Conservation (phyloP, 352 stramenopile species). For the Globisporangium viniferum region DNA sequence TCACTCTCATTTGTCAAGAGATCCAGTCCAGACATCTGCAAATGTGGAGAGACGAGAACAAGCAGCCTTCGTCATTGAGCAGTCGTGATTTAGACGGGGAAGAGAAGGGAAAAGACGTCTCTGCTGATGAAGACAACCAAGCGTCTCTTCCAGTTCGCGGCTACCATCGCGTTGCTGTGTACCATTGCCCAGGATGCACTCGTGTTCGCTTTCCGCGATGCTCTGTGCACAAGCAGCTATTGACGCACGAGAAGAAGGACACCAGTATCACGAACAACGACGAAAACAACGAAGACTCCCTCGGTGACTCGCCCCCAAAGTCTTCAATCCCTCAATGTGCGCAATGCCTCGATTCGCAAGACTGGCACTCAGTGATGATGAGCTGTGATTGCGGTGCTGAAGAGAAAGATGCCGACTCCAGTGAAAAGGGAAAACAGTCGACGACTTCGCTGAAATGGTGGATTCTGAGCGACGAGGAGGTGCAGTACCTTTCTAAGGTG, state of each 20-base stretch:
- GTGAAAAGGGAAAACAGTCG: constrained; percentile 11
- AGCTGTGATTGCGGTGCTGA: constrained; percentile 30
- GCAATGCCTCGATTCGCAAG: constrained; percentile 45
- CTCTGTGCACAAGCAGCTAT: constrained; percentile 37
- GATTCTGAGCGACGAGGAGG: constrained; percentile 73
- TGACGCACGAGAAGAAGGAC: constrained; percentile 53
- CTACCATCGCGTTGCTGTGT: constrained; percentile 70
- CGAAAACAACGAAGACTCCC: not conserved
- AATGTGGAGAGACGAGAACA: constrained; percentile 56
- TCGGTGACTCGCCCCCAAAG: not conserved
- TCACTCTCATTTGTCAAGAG: constrained; percentile 69
- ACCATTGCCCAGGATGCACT: constrained; percentile 51
- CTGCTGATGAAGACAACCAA: not conserved
- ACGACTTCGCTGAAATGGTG: constrained; percentile 51
- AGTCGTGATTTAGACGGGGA: constrained; percentile 20
- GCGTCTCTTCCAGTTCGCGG: constrained; percentile 48
- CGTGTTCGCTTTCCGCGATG: constrained; percentile 49
- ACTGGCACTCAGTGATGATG: constrained; percentile 31
- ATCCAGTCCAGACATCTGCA: constrained; percentile 57
- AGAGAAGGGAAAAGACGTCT: constrained; percentile 12
- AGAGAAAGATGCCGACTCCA: not conserved
- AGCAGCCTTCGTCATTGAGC: constrained; percentile 11
- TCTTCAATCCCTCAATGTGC: constrained; percentile 47
- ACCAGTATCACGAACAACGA: constrained; percentile 5
- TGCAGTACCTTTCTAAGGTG: constrained; percentile 59